Conservation (phyloP, 1,284 basidiomycete genomes). For the Porogramme epimiltina region DNA sequence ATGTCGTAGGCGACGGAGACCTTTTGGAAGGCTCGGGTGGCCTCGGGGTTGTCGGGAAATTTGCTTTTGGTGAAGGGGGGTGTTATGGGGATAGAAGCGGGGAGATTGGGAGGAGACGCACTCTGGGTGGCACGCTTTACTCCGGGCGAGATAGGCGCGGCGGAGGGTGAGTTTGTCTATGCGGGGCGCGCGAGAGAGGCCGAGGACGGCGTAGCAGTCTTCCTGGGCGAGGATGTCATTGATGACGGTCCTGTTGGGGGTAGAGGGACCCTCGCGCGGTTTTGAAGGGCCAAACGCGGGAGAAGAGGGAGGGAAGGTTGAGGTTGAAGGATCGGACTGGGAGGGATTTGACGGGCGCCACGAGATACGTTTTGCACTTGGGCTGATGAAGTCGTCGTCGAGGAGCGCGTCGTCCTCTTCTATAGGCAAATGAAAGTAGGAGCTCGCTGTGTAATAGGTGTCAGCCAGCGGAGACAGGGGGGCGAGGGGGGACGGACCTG, state of each 20-base stretch:
- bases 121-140: conserved; percentile 84
- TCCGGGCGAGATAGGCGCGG: conserved; percentile 76
- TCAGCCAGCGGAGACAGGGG: not conserved
- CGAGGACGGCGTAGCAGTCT: conserved; percentile 77
- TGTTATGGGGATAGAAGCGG: not conserved
- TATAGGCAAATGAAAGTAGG: conserved; percentile 63
- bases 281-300: conserved; percentile 21
- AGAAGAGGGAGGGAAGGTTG: conserved; percentile 28
- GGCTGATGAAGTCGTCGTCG: conserved; percentile 38
- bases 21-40: conserved; percentile 84
- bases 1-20: conserved; percentile 83
- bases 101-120: conserved; percentile 38
- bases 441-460: conserved; percentile 41
- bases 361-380: conserved; percentile 43
- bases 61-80: conserved; percentile 53
- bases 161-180: conserved; percentile 69
- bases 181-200: conserved; percentile 50
- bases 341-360: conserved; percentile 35
- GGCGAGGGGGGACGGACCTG: conserved; percentile 38
- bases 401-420: conserved; percentile 50
- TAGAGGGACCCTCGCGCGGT: conserved; percentile 18
- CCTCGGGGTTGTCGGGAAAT: conserved; percentile 74
- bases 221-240: conserved; percentile 54
- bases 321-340: conserved; percentile 23
- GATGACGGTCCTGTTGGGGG: conserved; percentile 38